Base-by-base conservation (phyloP, 345 rosid species). In the Barbarea vulgaris region DNA sequence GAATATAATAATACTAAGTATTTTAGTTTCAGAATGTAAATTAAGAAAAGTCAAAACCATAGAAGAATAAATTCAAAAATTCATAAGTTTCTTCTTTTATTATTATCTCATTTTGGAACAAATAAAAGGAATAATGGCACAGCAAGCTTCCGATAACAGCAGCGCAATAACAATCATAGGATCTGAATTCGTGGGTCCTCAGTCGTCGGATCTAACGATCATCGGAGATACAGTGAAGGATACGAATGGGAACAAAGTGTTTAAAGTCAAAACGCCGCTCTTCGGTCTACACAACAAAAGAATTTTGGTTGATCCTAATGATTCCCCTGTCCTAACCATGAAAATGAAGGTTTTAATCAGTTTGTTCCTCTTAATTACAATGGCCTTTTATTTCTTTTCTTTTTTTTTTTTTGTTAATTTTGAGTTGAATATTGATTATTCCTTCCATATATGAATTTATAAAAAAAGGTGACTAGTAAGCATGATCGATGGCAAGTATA, bases 401-500 rank as follows among this genome's bases (percentile, higher is more conserved):
- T n/a, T n/a, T 51, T 36, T 0, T 0, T 3, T 3, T 66, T 39
- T 73, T 41, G 76, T 30, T 37, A 0, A 10, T 66, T 37, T 3
- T 50, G 14, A 50, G 54, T 24, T 41, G 65, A 64, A 6, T 51
- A 22, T 75, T 67, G 24, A 19, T 76, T 76, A 41, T 68, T 31
- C 14, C 11, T 48, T 56, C 33, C 33, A 28, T 47, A 28, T 67
- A 48, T 58, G 44, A 67, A 67, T 33, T 4, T 57, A 19, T 33
- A 28, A 0, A 25, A 37, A 70, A 70, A 77, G 81, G 77, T 77
- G 69, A 65, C 77, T 33, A 77, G 81, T 59, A 77, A 77, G 70
- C 81, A 77, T 47, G 81, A 77, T 51, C 76, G 81, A 65, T 77
- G 81, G 81, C 77, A 70, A 77, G 81, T 77, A 59, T 77, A 70